A percentile compares a stretch with the other conserved stretches of the same genome.
Evolutionary conservation across 2,329 filamentous ascomycete genomes (phyloP).

Genomic region (Sporothrix pseudoabietina): DNA sequence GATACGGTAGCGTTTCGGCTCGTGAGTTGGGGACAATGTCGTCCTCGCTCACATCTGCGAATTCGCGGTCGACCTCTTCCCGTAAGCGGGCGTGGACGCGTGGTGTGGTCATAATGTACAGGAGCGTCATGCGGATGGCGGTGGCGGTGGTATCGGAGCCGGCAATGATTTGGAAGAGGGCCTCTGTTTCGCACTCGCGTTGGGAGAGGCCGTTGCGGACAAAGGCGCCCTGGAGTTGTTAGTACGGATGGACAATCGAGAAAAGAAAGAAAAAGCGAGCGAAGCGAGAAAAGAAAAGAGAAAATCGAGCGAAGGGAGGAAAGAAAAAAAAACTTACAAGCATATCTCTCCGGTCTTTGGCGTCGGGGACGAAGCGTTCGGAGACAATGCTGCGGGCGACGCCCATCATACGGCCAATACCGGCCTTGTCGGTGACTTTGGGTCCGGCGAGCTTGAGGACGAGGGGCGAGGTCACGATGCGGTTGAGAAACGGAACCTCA

Average conservation of each 20-base stretch:
- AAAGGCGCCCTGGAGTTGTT: constrained; percentile 42
- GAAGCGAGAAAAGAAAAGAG: background rate
- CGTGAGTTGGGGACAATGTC: constrained; percentile 34
- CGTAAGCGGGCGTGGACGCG: constrained; percentile 35
- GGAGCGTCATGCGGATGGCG: constrained; percentile 37
- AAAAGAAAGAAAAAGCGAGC: background rate
- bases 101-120: constrained; percentile 38
- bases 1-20: constrained; percentile 48
- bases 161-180: constrained; percentile 45
- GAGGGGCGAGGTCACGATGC: constrained; percentile 33
- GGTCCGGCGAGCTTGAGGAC: constrained; percentile 45
- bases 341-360: constrained; percentile 32
- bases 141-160: constrained; percentile 42
- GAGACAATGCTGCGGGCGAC: constrained; percentile 36
- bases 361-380: constrained; percentile 29
- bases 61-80: constrained; percentile 45
- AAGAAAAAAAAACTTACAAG: constrained; percentile 14
- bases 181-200: constrained; percentile 49
- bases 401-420: constrained; percentile 38
- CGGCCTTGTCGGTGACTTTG: constrained; percentile 37
- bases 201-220: constrained; percentile 46
- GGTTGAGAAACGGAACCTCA: constrained; percentile 44
- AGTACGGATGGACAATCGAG: constrained; percentile 15
- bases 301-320: background rate
- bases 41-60: constrained; percentile 30